Conservation (phyloP, 495 filamentous ascomycete species). For the Penicillium macrosclerotiorum region DNA sequence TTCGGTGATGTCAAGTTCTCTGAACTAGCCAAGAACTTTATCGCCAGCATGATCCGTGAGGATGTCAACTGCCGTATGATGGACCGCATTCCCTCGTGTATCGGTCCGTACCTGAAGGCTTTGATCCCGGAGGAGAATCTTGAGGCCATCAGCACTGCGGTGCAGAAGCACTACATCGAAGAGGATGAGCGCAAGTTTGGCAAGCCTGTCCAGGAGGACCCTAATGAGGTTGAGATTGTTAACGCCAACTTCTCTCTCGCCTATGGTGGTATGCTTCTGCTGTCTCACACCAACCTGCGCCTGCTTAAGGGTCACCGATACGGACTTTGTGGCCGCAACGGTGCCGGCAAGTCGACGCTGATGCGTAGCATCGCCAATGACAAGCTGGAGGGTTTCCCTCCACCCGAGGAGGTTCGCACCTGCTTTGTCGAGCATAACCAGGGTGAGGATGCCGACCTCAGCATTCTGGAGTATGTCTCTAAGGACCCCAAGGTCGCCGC, state of each 20-base stretch:
- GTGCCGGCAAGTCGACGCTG: slow-evolving; percentile 95
- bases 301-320: slow-evolving; percentile 96
- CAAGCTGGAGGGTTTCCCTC: slow-evolving; percentile 95
- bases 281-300: slow-evolving; percentile 93
- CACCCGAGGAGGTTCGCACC: slow-evolving; percentile 83
- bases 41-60: slow-evolving; percentile 84
- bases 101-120: slow-evolving; percentile 71
- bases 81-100: slow-evolving; percentile 62
- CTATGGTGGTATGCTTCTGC: slow-evolving; percentile 96
- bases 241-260: slow-evolving; percentile 97
- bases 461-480: slow-evolving; percentile 84
- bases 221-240: slow-evolving; percentile 89
- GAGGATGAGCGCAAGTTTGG: slow-evolving; percentile 88
- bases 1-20: slow-evolving; percentile 63
- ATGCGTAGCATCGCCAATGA: slow-evolving; percentile 95
- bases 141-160: slow-evolving; percentile 58
- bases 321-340: slow-evolving; percentile 93
- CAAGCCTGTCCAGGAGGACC: slow-evolving; percentile 77
- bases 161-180: slow-evolving; percentile 69
- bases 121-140: slow-evolving; percentile 59
- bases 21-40: slow-evolving; percentile 66
- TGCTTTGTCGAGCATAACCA: slow-evolving; percentile 99
- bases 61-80: slow-evolving; percentile 81
- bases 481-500: slow-evolving; percentile 79
- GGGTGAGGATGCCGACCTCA: slow-evolving; percentile 93